Base-by-base conservation (phyloP, 345 rosid genomes). In the Combretum micranthum region DNA sequence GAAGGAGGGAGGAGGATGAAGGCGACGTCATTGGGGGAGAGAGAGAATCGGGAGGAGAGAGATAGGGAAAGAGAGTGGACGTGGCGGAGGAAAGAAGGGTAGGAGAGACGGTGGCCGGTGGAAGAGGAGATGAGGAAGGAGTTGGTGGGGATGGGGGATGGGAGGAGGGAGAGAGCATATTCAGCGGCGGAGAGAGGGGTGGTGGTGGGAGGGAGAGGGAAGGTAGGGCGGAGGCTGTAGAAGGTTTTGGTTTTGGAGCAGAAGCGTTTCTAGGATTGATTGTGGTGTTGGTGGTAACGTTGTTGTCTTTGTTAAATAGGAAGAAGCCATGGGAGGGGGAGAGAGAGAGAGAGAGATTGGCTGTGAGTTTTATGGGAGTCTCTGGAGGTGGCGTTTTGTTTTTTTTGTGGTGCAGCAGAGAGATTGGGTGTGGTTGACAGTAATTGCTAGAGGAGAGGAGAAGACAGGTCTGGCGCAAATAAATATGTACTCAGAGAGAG, bases 1-100 rank as follows among this genome's bases (percentile, higher is more conserved):
- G 95, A 86, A 18, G 83, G 46, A 2, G 96, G 88, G 44, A 74
- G 73, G 61, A 92, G 74, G 57, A 88, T 62, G 48, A 83, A 83
- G 15, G 93, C 95, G 26, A 76, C 90, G 60, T 92, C 80, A 51
- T 75, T 76, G 4, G 48, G 61, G 45, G 75, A 67, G 19, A 87
- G 60, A 25, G 48, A 43, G 65, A 50, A 79, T n/a, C 49, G 71
- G 47, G 74, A 25, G n/a, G 8, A 53, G 62, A 87, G 82, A 45
- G 71, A 65, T 50, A 52, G 45, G 23, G 85, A 72, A 44, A 90
- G 88, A 17, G 91, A 80, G 53, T 43, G 56, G 21, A 75, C 67
- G 20, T 61, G 72, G 56, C 21, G 49, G 56, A 71, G 65, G 68
- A 80, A 78, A 45, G 79, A 70, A 1, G 81, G 61, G 76, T 80